Base-by-base conservation (phyloP, 495 filamentous ascomycete genomes). In the Parathielavia hyrcaniae region DNA sequence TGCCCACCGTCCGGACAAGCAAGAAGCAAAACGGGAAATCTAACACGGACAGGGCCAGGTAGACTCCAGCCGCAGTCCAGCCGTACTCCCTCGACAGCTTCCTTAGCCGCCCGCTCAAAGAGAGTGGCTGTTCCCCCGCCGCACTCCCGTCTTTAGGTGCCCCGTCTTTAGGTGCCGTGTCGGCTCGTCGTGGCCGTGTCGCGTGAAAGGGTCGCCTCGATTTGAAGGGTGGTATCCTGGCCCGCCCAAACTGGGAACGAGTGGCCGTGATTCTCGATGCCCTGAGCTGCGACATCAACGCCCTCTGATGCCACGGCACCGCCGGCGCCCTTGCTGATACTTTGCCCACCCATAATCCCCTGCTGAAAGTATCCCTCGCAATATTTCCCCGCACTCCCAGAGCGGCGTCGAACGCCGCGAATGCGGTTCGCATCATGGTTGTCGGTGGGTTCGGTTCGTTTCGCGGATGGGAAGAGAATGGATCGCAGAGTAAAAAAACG, bases 11-110 rank as follows among this genome's bases (percentile, higher is more conserved):
- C 19, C 87, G 80, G 19, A 99, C 93, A 2, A 90, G 81, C 23
- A 92, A 71, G 70, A 96, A 99, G 71, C 91, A 97, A 67, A 99
- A 89, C 0, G 93, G 93, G 62, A 97, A 96, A 66, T 99, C 93
- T 58, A 97, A 74, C 13, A 88, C 87, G 0, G 86, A 90, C 39
- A 99, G 75, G 0, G 72, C 72, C 10, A 96, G 71, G 72, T 99
- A 99, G 2, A 99, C 87, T 9, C 92, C 91, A n/a, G 95, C 69
- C 2, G 91, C 91, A 11, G 88, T 80, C 88, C 91, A 97, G 40
- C 93, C 93, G 69, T 99, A 99, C 72, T 97, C 95, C 43, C 86
- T 81, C 0, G 87, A 89, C n/a, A 97, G 79, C 63, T 88, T 88
- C 66, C 81, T 86, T 58, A 97, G 69, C 11, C 88, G 80, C 55